These are phyloP conservation scores for Aspergillus viridinutans DNA, from an alignment of 2,329 filamentous ascomycete species.

Conservation along the genomic window DNA sequence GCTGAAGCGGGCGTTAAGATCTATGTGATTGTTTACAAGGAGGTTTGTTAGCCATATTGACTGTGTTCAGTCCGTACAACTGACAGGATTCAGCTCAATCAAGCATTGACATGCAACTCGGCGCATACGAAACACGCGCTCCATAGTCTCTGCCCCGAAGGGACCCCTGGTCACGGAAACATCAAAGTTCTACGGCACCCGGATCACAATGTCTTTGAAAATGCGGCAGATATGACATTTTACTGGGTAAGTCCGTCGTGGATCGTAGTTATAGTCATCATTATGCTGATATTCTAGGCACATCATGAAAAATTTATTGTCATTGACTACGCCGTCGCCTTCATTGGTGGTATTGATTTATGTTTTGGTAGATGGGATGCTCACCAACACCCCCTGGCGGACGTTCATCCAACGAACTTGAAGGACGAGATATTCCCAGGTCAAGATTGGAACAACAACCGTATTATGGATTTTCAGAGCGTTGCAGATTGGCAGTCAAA, in stretches of 20 bases:
- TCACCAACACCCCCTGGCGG: conserved; percentile 77
- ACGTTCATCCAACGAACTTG: conserved; percentile 81
- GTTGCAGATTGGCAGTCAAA: conserved; percentile 92
- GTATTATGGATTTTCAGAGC: conserved; percentile 90
- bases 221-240: conserved; percentile 91
- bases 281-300: conserved; percentile 44
- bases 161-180: conserved; percentile 77
- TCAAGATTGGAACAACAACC: conserved; percentile 97
- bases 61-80: background rate
- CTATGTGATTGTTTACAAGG: conserved; percentile 87
- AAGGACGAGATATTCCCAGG: conserved; percentile 85
- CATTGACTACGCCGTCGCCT: conserved; percentile 84
- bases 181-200: conserved; percentile 87
- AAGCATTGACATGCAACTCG: conserved; percentile 85
- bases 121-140: conserved; percentile 87
- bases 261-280: background rate
- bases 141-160: conserved; percentile 73
- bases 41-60: conserved; percentile 42
- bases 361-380: conserved; percentile 95
- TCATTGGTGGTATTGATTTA: conserved; percentile 89
- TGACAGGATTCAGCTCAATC: conserved; percentile 50
- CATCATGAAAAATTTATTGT: conserved; percentile 98
- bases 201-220: conserved; percentile 92
- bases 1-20: conserved; percentile 94
- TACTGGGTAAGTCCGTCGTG: conserved; percentile 60